These are phyloP conservation scores for Scenedesmus sp. DNA, from an alignment of 163 green algal species.

Conservation along the genomic window DNA sequence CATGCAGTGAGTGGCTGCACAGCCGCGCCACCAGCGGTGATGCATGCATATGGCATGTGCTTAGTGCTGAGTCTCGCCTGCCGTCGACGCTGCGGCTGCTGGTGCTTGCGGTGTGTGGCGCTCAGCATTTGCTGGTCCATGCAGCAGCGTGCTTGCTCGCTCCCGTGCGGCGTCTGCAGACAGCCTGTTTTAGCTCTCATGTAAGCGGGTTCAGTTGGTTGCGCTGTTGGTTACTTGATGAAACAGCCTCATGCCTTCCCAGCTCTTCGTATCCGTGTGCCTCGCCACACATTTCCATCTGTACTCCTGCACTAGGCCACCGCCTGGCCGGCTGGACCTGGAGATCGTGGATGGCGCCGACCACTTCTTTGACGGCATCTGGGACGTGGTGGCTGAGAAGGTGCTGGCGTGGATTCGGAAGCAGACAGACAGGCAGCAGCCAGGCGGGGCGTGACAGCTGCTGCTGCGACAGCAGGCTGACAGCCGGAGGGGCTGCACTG, in stretches of 20 bases:
- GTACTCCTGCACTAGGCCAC: background rate
- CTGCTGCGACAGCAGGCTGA: background rate
- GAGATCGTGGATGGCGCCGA: constrained; percentile 44
- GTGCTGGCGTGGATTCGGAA: constrained; percentile 16
- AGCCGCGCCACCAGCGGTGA: background rate
- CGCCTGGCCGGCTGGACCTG: constrained; percentile 31
- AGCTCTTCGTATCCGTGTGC: background rate
- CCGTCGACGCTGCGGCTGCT: background rate
- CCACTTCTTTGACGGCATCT: constrained; percentile 46
- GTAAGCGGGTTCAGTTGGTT: too few relatives aligned
- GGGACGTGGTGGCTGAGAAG: constrained; percentile 24
- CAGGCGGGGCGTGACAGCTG: background rate
- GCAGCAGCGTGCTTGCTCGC: background rate
- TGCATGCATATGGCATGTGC: background rate
- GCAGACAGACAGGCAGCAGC: constrained; percentile 3
- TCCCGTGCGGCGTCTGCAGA: background rate
- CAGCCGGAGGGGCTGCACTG: background rate
- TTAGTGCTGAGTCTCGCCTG: background rate
- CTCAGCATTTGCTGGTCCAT: background rate
- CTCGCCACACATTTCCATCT: too few relatives aligned
- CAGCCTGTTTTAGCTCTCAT: too few relatives aligned
- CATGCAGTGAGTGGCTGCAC: background rate
- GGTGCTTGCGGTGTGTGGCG: background rate
- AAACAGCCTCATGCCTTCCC: background rate
- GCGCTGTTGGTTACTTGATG: too few relatives aligned